phyloP scores from a whole-genome alignment of 768 basidiomycete species.

The Scleroderma citrinum region DNA sequence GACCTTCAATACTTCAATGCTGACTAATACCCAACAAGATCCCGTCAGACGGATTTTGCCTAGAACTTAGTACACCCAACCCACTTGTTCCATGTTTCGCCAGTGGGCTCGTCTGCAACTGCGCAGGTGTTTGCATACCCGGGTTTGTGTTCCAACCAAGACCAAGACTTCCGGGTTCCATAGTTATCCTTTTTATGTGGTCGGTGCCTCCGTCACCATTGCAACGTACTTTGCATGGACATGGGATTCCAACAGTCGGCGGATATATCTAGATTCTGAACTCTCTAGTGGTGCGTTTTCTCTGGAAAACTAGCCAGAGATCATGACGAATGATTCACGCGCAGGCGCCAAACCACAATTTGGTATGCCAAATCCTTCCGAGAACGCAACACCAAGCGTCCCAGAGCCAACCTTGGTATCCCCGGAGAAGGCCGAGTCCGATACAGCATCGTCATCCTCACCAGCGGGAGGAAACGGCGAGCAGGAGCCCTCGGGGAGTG shows the following conservation, averaged over 20 bases:
- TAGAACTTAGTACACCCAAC: too few species aligned
- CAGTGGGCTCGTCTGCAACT: constrained; percentile 48
- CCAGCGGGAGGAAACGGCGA: constrained; percentile 18
- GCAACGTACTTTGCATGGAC: constrained; percentile 47
- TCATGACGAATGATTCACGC: background rate
- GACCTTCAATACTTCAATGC: too few species aligned
- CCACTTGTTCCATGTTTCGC: constrained; percentile 41
- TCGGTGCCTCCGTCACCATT: constrained; percentile 41
- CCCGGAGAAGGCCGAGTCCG: constrained; percentile 5
- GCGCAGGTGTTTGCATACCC: constrained; percentile 48
- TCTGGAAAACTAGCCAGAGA: background rate
- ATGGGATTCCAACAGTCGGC: constrained; percentile 34
- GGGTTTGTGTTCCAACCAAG: constrained; percentile 16
- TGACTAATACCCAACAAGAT: too few species aligned
- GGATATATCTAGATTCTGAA: constrained; percentile 45
- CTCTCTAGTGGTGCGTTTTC: constrained; percentile 19
- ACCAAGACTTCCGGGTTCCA: constrained; percentile 17
- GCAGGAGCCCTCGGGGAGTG: constrained; percentile 29
- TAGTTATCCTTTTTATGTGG: constrained; percentile 26
- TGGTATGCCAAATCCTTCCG: background rate
- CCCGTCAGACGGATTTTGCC: too few species aligned
- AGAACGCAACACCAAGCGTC: too few species aligned
- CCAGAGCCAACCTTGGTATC: constrained; percentile 2
- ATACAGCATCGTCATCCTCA: constrained; percentile 3
- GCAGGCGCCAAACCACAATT: constrained; percentile 16